Conservation (phyloP, 164 flowering plant genomes). For the Liriodendron chinense region DNA sequence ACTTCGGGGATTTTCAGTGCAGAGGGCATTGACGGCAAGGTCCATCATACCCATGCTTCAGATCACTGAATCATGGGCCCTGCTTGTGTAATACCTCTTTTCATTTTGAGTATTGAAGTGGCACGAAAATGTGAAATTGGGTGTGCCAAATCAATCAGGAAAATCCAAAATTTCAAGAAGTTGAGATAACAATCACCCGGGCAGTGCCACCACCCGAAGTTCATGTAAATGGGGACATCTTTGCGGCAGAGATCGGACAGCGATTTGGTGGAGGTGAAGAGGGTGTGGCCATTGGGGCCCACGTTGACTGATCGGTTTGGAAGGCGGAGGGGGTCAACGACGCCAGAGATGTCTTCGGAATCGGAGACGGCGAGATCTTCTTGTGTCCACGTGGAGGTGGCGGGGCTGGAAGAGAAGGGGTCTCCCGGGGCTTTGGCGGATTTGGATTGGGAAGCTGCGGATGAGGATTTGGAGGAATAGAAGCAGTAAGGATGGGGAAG, state of each 20-base stretch:
- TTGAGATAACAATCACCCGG: not conserved
- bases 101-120: too few relatives aligned
- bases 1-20: too few relatives aligned
- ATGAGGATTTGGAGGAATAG: constrained; percentile 23
- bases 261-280: constrained; percentile 59
- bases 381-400: not conserved
- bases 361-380: constrained; percentile 10
- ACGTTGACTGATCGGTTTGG: constrained; percentile 53
- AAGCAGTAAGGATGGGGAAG: constrained; percentile 10
- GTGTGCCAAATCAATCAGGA: not conserved
- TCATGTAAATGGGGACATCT: constrained; percentile 60
- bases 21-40: too few relatives aligned
- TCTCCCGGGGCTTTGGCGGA: constrained; percentile 17
- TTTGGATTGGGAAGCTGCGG: constrained; percentile 10
- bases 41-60: too few relatives aligned
- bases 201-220: constrained; percentile 41
- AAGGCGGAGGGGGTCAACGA: constrained; percentile 33
- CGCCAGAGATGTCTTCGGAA: constrained; percentile 19
- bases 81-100: not conserved
- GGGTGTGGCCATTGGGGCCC: constrained; percentile 65
- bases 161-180: not conserved
- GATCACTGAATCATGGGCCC: too few relatives aligned
- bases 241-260: constrained; percentile 54
- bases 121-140: not conserved
- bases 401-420: constrained; percentile 11